phyloP scores from a whole-genome alignment of 352 stramenopile genomes.

The Phytopythium montanum region DNA sequence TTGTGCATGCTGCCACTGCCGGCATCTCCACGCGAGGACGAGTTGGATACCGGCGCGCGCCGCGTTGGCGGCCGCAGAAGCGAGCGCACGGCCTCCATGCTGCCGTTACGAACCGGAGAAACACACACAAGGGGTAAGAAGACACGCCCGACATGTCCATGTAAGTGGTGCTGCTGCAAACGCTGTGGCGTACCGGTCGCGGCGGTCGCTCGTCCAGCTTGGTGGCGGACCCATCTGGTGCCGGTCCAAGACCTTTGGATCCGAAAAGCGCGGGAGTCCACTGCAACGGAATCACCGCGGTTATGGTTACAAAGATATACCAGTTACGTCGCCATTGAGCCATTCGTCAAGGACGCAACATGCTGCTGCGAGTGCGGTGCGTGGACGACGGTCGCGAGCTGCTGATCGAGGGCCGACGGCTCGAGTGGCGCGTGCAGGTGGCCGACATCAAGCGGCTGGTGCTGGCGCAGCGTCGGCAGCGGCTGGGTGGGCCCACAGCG shows the following conservation, averaged over 20 bases:
- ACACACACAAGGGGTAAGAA: not conserved
- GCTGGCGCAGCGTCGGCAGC: slow-evolving; percentile 25
- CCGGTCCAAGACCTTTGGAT: not conserved
- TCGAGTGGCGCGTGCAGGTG: slow-evolving; percentile 35
- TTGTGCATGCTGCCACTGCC: not conserved
- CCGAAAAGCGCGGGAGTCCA: slow-evolving; percentile 5
- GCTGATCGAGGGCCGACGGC: slow-evolving; percentile 25
- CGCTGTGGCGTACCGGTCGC: slow-evolving; percentile 8
- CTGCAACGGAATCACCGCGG: too few species aligned
- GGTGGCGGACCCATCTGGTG: slow-evolving; percentile 7
- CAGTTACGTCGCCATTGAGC: too few species aligned
- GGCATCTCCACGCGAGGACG: not conserved
- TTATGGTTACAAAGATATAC: too few species aligned
- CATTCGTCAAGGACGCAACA: not conserved
- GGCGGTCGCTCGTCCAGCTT: slow-evolving; percentile 17
- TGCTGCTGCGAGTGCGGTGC: slow-evolving; percentile 43
- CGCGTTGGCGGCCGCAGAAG: slow-evolving; percentile 20
- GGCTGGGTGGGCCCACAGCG: slow-evolving; percentile 8
- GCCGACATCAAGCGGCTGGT: slow-evolving; percentile 45
- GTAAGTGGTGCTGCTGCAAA: not conserved
- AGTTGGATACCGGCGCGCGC: slow-evolving; percentile 5
- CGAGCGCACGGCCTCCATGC: slow-evolving; percentile 26
- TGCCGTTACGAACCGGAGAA: not conserved
- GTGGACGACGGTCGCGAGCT: slow-evolving; percentile 56
- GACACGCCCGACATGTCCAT: not conserved